Conservation (phyloP, 2,329 filamentous ascomycete genomes). For the Berkeleyomyces basicola region DNA sequence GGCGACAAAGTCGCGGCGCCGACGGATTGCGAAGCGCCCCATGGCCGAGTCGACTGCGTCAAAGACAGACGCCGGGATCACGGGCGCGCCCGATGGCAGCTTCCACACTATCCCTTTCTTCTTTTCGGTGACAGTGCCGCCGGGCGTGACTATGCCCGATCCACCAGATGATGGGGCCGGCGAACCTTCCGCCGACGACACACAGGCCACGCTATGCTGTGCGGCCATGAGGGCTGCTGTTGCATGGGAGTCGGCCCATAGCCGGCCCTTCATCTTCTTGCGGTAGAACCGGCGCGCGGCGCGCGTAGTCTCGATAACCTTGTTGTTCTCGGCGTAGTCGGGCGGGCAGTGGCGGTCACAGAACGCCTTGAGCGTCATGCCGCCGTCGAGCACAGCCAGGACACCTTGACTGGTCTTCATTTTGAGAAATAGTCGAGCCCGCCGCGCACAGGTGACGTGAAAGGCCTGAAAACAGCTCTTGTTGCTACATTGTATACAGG, state of each 20-base stretch:
- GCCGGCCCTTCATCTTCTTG: slow-evolving; percentile 69
- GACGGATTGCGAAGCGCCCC: slow-evolving; percentile 60
- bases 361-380: slow-evolving; percentile 76
- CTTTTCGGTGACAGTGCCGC: slow-evolving; percentile 16
- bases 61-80: slow-evolving; percentile 79
- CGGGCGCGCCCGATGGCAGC: slow-evolving; percentile 80
- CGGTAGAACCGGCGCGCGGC: slow-evolving; percentile 83
- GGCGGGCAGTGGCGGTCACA: slow-evolving; percentile 88
- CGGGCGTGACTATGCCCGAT: background rate
- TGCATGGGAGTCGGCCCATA: slow-evolving; percentile 83
- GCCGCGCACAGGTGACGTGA: slow-evolving; percentile 86
- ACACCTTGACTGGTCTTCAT: slow-evolving; percentile 88
- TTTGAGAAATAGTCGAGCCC: slow-evolving; percentile 74
- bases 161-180: background rate
- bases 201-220: slow-evolving; percentile 32
- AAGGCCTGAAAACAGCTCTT: slow-evolving; percentile 96
- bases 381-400: slow-evolving; percentile 59
- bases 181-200: background rate
- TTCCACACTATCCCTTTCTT: slow-evolving; percentile 45
- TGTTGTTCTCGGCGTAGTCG: slow-evolving; percentile 77
- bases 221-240: slow-evolving; percentile 69
- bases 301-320: slow-evolving; percentile 61
- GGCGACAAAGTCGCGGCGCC: slow-evolving; percentile 80
- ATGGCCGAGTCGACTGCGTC: slow-evolving; percentile 73
- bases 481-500: slow-evolving; percentile 95